Conservation (phyloP, 495 filamentous ascomycete genomes). For the Oleoguttula mirabilis region DNA sequence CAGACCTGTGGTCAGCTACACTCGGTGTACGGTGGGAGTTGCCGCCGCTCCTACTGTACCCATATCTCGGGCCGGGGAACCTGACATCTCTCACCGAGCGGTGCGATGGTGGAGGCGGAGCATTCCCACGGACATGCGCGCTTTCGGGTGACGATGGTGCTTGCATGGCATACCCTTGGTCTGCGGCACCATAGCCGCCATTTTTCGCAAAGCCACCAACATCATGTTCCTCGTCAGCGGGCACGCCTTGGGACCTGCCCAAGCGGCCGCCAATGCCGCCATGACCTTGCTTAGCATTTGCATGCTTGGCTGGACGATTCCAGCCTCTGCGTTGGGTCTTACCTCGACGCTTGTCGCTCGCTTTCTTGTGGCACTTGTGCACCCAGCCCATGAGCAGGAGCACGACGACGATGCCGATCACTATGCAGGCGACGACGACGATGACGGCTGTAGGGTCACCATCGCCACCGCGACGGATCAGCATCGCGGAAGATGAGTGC, state of each 20-base stretch:
- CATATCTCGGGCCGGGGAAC: no score
- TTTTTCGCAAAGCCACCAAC: no score
- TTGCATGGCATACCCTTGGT: background rate
- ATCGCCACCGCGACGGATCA: background rate
- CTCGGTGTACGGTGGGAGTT: no score
- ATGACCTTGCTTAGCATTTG: no score
- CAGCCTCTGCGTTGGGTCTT: background rate
- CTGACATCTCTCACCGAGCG: no score
- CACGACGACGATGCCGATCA: background rate
- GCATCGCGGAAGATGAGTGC: background rate
- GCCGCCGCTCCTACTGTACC: no score
- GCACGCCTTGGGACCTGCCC: background rate
- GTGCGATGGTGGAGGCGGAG: no score
- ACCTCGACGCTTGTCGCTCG: background rate
- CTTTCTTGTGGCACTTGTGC: background rate
- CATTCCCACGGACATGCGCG: no score
- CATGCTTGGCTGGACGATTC: background rate
- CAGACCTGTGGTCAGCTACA: no score
- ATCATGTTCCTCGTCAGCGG: no score
- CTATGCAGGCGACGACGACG: background rate
- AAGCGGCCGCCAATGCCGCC: background rate
- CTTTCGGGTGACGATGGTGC: background rate
- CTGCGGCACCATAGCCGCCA: background rate
- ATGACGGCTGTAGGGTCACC: background rate
- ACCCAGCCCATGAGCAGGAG: background rate